Percentiles rank a stretch among this genome's conserved stretches.
phyloP scores from a whole-genome alignment of 2,329 filamentous ascomycete species.

The Harringtonia lauricola region DNA sequence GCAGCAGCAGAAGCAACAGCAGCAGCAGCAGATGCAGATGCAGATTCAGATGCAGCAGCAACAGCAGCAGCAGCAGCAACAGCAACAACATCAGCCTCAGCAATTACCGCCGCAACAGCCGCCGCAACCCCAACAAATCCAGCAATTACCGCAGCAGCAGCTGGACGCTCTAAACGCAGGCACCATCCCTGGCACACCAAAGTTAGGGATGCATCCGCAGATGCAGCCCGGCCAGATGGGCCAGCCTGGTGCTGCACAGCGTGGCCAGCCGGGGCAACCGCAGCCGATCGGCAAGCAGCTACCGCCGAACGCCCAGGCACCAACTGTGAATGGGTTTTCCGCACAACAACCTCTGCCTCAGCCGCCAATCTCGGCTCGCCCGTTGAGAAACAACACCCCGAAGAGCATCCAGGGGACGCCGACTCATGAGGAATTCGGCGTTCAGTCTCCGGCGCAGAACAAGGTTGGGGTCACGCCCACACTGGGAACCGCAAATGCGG shows the following conservation, averaged over 20 bases:
- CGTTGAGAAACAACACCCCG: constrained; percentile 40
- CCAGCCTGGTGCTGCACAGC: neutral
- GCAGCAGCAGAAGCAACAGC: constrained; percentile 28
- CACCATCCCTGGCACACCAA: constrained; percentile 30
- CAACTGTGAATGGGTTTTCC: constrained; percentile 37
- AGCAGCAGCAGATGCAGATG: constrained; percentile 14
- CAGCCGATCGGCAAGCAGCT: constrained; percentile 35
- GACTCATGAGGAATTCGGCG: constrained; percentile 27
- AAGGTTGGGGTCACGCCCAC: constrained; percentile 23
- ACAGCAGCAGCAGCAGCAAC: constrained; percentile 9
- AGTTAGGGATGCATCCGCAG: constrained; percentile 28
- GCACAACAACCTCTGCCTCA: constrained; percentile 30
- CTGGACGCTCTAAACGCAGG: constrained; percentile 8
- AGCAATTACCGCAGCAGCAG: neutral
- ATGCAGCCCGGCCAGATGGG: constrained; percentile 25
- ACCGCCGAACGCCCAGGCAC: constrained; percentile 33
- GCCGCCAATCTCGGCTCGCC: constrained; percentile 25
- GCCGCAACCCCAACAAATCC: neutral
- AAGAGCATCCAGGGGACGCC: constrained; percentile 36
- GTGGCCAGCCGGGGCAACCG: constrained; percentile 24
- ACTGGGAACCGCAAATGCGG: constrained; percentile 20
- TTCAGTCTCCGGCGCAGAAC: constrained; percentile 32
- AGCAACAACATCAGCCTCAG: constrained; percentile 3
- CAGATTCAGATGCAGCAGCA: constrained; percentile 4
- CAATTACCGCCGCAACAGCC: neutral